Conservation (phyloP, 164 flowering plant genomes). For the Liriodendron chinense region DNA sequence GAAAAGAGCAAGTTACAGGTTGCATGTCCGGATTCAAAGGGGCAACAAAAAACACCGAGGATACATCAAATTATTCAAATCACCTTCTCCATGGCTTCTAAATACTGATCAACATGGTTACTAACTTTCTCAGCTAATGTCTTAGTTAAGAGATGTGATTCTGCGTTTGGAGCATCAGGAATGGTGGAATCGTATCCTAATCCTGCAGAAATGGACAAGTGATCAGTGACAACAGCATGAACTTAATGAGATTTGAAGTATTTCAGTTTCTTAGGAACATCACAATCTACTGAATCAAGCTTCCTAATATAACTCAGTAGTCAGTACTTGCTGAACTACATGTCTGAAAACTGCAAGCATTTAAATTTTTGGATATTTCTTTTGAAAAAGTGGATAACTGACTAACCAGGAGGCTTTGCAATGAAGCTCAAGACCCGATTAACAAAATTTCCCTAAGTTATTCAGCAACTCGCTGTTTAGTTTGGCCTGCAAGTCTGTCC, state of each 20-base stretch:
- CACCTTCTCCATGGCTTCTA: conserved; percentile 96
- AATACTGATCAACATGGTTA: conserved; percentile 54
- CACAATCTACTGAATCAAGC: background rate
- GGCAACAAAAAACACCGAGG: background rate
- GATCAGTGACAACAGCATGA: background rate
- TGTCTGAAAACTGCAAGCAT: background rate
- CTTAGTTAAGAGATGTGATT: conserved; percentile 54
- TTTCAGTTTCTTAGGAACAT: background rate
- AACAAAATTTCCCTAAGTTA: conserved; percentile 87
- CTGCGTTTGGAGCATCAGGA: conserved; percentile 69
- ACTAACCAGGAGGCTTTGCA: conserved; percentile 77
- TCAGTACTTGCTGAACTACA: background rate
- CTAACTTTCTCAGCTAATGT: conserved; percentile 59
- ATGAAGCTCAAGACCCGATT: conserved; percentile 88
- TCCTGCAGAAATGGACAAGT: conserved; percentile 9
- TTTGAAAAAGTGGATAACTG: background rate
- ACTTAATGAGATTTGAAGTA: background rate
- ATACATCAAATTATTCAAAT: background rate
- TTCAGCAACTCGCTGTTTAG: conserved; percentile 72
- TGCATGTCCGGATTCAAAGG: background rate
- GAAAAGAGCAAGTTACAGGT: background rate
- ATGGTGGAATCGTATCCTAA: conserved; percentile 59
- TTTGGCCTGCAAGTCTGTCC: conserved; percentile 92
- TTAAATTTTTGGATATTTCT: background rate
- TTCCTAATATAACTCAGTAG: background rate